A percentile compares a stretch with the other conserved stretches of the same genome.
phyloP scores from a whole-genome alignment of 345 rosid genomes.

The Gossypium rotundifolium region DNA sequence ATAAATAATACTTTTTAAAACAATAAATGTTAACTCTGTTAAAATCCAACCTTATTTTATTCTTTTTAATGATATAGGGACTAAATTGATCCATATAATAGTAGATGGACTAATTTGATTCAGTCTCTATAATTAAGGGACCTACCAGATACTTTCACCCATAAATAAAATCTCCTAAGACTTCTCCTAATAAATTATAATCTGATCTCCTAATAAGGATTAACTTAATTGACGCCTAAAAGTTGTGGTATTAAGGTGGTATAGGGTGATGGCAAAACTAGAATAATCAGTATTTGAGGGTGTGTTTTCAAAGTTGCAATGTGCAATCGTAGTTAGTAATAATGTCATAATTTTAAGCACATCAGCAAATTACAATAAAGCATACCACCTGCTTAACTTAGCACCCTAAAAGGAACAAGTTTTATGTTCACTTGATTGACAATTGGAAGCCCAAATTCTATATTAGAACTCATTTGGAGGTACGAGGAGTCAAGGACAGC shows the following conservation, averaged over 20 bases:
- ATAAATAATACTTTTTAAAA: too few relatives aligned
- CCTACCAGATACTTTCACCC: too few relatives aligned
- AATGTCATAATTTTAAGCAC: neutral
- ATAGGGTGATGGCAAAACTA: neutral
- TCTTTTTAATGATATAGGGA: too few relatives aligned
- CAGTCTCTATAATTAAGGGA: too few relatives aligned
- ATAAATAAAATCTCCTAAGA: too few relatives aligned
- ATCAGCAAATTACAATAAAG: neutral
- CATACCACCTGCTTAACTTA: conserved; percentile 1
- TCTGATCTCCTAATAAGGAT: too few relatives aligned
- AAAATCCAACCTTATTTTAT: too few relatives aligned
- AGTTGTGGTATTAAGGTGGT: neutral
- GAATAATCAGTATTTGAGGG: neutral
- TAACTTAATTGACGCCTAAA: too few relatives aligned
- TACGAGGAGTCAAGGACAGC: neutral
- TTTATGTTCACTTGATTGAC: neutral
- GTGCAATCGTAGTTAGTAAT: neutral
- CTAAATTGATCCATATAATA: too few relatives aligned
- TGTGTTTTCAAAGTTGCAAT: neutral
- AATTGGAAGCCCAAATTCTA: neutral
- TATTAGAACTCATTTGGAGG: neutral
- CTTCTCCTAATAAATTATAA: too few relatives aligned
- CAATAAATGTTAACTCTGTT: too few relatives aligned
- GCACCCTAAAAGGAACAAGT: neutral
- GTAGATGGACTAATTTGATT: too few relatives aligned